A percentile compares a stretch with the other conserved stretches of the same genome.
phyloP scores from a whole-genome alignment of 352 stramenopile species.

The Phytophthora sansomeana region DNA sequence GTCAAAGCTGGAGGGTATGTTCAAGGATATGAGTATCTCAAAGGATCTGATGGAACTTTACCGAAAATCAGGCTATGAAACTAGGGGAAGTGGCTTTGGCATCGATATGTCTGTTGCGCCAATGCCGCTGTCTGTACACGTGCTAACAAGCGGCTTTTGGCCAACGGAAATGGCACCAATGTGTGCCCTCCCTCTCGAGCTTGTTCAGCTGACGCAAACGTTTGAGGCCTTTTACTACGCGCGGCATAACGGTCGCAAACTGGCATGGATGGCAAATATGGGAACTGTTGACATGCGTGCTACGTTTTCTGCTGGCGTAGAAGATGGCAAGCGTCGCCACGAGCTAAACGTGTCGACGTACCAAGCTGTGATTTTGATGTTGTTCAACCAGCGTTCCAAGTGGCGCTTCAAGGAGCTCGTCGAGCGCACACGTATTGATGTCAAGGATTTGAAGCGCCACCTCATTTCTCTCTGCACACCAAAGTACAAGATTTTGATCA shows the following conservation, averaged over 20 bases:
- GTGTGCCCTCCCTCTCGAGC: conserved; percentile 83
- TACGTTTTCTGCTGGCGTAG: conserved; percentile 80
- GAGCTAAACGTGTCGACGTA: conserved; percentile 98
- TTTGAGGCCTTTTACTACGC: conserved; percentile 97
- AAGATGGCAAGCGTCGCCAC: conserved; percentile 77
- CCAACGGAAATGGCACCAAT: conserved; percentile 84
- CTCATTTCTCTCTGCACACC: conserved; percentile 98
- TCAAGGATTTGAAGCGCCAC: conserved; percentile 92
- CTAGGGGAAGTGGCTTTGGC: conserved; percentile 21
- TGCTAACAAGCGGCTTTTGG: conserved; percentile 91
- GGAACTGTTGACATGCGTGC: conserved; percentile 93
- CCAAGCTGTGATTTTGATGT: conserved; percentile 98
- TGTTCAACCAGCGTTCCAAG: conserved; percentile 94
- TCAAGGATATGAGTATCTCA: conserved; percentile 99
- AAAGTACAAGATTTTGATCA: conserved; percentile 97
- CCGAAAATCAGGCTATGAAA: conserved; percentile 55
- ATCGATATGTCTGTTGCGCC: conserved; percentile 27
- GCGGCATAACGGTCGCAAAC: conserved; percentile 94
- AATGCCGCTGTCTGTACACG: conserved; percentile 67
- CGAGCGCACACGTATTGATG: conserved; percentile 90
- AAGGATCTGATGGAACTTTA: conserved; percentile 96
- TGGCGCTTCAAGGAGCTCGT: conserved; percentile 92
- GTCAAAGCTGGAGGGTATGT: conserved; percentile 99
- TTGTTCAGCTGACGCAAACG: conserved; percentile 81
- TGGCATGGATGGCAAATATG: conserved; percentile 96